Evolutionary conservation across 495 filamentous ascomycete species (phyloP).

Genomic region (Elaphomyces granulatus): DNA sequence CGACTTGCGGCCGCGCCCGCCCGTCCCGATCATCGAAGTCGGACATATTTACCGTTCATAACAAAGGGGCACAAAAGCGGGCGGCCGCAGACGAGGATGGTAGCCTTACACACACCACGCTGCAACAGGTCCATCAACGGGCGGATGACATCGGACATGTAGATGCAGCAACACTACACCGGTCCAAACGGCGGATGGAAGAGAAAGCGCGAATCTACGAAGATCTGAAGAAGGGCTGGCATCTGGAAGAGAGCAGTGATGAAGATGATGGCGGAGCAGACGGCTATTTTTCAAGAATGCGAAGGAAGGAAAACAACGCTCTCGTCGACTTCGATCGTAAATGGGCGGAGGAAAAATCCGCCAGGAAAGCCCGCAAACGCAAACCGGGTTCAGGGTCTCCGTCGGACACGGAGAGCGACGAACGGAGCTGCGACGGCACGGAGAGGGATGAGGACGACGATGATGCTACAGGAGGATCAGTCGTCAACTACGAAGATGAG

Average conservation of each 20-base stretch:
- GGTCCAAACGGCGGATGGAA: conserved; percentile 65
- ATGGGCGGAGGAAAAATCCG: conserved; percentile 57
- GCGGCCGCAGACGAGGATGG: conserved; percentile 33
- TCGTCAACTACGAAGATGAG: conserved; percentile 77
- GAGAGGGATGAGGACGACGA: conserved; percentile 20
- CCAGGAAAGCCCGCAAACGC: no score
- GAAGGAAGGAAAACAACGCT: conserved; percentile 33
- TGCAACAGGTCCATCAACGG: conserved; percentile 21
- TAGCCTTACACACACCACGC: conserved; percentile 15
- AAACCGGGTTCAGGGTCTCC: no score
- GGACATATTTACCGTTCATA: conserved; percentile 56
- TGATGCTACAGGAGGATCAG: conserved; percentile 36
- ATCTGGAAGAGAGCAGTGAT: conserved; percentile 19
- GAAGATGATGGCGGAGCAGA: conserved; percentile 20
- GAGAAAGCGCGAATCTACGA: conserved; percentile 77
- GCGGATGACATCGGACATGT: conserved; percentile 24
- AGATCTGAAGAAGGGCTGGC: conserved; percentile 62
- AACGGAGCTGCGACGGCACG: conserved; percentile 24
- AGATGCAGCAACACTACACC: conserved; percentile 33
- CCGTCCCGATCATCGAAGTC: conserved; percentile 35
- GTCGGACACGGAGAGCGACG: no score
- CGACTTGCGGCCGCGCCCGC: conserved; percentile 42
- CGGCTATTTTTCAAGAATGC: conserved; percentile 23
- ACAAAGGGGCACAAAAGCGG: conserved; percentile 54
- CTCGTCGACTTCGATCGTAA: conserved; percentile 91